A percentile compares a stretch with the other conserved stretches of the same genome.
Evolutionary conservation across 345 rosid species (phyloP).

Genomic region (Anacardium occidentale): DNA sequence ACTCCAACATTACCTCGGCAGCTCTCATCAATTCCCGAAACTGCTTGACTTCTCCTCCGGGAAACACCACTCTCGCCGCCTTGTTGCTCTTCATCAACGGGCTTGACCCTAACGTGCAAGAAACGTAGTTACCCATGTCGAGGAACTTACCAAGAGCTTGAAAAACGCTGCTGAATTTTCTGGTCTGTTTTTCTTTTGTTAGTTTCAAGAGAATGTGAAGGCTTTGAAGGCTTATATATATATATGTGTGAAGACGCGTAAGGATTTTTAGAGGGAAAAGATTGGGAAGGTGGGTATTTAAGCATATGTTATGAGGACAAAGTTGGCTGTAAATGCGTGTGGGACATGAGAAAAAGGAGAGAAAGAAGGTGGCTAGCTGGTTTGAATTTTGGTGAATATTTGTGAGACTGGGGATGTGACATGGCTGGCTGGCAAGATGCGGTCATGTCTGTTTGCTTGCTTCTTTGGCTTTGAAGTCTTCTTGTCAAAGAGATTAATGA

Average conservation of each 20-base stretch:
- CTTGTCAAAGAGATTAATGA: too few relatives aligned
- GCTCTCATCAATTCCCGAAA: slow-evolving; percentile 46
- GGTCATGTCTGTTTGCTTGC: too few relatives aligned
- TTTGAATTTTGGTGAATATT: too few relatives aligned
- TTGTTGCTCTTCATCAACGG: slow-evolving; percentile 35
- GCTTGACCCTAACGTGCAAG: slow-evolving; percentile 39
- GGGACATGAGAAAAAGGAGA: neutral
- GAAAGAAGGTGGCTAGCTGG: too few relatives aligned
- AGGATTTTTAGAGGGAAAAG: neutral
- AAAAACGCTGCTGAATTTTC: neutral
- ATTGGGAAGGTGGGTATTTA: neutral
- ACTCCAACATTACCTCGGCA: slow-evolving; percentile 69
- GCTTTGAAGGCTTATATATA: too few relatives aligned
- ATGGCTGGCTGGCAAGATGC: too few relatives aligned
- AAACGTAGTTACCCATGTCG: slow-evolving; percentile 55
- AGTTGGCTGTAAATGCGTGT: slow-evolving; percentile 3
- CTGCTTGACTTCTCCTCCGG: slow-evolving; percentile 53
- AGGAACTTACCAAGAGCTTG: neutral
- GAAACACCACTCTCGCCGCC: slow-evolving; percentile 50
- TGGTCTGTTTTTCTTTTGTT: neutral
- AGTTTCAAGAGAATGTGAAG: too few relatives aligned
- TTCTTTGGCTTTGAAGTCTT: too few relatives aligned
- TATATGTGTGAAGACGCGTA: slow-evolving; percentile 10
- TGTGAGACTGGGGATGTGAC: too few relatives aligned
- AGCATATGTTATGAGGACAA: neutral